Base-by-base conservation (phyloP, 352 stramenopile genomes). In the Globisporangium cederbergense region DNA sequence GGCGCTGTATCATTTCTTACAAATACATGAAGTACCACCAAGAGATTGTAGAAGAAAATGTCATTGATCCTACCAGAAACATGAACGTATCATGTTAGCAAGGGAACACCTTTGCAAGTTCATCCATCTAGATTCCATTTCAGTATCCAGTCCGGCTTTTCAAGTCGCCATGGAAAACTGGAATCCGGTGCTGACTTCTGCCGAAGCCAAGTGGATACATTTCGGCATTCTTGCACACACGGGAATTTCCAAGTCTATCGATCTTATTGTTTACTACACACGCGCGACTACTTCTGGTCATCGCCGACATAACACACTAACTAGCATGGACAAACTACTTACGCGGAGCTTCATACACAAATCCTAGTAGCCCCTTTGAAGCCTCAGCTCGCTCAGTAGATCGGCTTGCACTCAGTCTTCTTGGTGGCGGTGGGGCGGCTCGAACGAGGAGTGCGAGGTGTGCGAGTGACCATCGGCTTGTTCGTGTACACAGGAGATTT, bases 321-420 rank as follows among this genome's bases (percentile, higher is more conserved):
- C 8, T 28, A 34, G n/a, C 20, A 47, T 40, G 32, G 36, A 58
- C 16, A 58, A 34, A 32, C 47, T 36, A 42, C 1, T 18, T 36
- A 11, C 30, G 7, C 49, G 51, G 51, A 58, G 30, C 30, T 58
- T 58, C 38, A 60, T 47, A 60, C 55, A n/a, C 36, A 60, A 38
- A 14, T 7, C 11, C 30, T 8, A 58, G 10, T 13, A 38, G 13
- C 14, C 50, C 40, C 49, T 14, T 10, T 6, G 36, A 16, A 30
- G 9, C 30, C 14, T 4, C 10, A 13, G 10, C 16, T 18, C 49
- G 16, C 61, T 67, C 43, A 67, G 45, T 67, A 67, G 52, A 62
- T 67, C 30, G 61, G 52, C 61, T 67, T 67, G 53, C 61, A 67
- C 52, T 67, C 61, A 6, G 32, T 51, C 61, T 67, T 67, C 57